phyloP scores from a whole-genome alignment of 345 rosid species.

The Salix suchowensis region DNA sequence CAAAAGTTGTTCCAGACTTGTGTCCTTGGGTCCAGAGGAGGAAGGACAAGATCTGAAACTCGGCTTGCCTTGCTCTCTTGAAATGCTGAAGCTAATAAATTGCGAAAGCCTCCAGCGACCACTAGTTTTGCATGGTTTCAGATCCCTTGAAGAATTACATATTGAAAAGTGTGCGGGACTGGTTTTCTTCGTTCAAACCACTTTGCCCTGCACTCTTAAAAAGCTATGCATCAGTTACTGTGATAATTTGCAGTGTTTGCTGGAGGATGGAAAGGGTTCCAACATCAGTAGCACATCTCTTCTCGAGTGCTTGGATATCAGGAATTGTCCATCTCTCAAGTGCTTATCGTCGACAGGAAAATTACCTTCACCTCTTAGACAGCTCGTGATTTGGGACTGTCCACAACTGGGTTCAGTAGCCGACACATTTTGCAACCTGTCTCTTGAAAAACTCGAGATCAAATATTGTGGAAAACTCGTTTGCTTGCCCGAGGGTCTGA shows the following conservation, averaged over 20 bases:
- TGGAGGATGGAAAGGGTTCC: background rate
- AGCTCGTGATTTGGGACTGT: background rate
- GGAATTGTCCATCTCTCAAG: background rate
- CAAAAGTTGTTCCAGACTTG: background rate
- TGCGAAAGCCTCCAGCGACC: background rate
- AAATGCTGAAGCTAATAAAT: background rate
- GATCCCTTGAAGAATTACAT: background rate
- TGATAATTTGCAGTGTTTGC: background rate
- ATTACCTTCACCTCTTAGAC: background rate
- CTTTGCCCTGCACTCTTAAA: slow-evolving; percentile 1
- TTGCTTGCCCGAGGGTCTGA: background rate
- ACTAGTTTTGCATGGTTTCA: background rate
- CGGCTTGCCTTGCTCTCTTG: background rate
- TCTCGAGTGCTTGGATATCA: background rate
- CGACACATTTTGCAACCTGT: background rate
- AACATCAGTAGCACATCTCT: no score
- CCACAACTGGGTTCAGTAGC: background rate
- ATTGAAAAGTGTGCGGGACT: slow-evolving; percentile 5
- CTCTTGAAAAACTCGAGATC: background rate
- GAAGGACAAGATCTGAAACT: background rate
- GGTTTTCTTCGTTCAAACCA: background rate
- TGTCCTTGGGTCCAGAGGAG: background rate
- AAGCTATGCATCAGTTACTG: background rate
- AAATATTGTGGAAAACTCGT: background rate
- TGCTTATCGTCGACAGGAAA: background rate